Base-by-base conservation (phyloP, 2,329 filamentous ascomycete genomes). In the Trichoderma guizhouense region DNA sequence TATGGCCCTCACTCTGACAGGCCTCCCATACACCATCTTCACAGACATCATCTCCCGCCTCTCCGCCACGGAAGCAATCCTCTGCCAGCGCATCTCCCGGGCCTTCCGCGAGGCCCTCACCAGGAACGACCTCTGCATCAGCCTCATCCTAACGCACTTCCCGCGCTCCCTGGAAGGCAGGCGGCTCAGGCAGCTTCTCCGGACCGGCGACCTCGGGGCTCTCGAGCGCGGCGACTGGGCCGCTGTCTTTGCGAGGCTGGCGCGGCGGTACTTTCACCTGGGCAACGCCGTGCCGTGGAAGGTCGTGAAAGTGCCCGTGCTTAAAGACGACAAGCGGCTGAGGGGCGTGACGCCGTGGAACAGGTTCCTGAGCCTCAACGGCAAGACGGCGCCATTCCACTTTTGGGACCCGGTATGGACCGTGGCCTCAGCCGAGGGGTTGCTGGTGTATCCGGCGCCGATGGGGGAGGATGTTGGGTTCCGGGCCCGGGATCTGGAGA, bases 1-100 rank as follows among this genome's bases (percentile, higher is more conserved):
- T 28, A 63, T 68, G 43, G 43, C 34, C 32, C 80, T 79, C 78
- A 79, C 83, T 72, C 79, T 86, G 34, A 81, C 80, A 11, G 79
- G 83, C 18, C 81, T 91, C 51, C 88, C 89, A n/a, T 83, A 84
- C 75, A 87, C 89, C 67, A 77, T 91, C 61, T 90, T 91, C 75
- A 81, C 89, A 72, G 82, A 89, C 63, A 80, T 91, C 69, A 72
- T 87, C 43, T 80, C 76, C 3, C 77, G 86, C 74, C 81, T 91
- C 18, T 78, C 84, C 1, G 83, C 88, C 3, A 79, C 76, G 21
- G 87, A 90, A 73, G 79, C 84, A 67, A 76, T 90, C 18, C 79
- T 83, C 62, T 86, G 84, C 76, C 88, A 87, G 65, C 83, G 83
- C 26, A 85, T 90, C 43, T 89, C 84, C 21, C 83, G 79, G 51